Conservation (phyloP, 805 yeast genomes). For the Millerozyma acaciae region DNA sequence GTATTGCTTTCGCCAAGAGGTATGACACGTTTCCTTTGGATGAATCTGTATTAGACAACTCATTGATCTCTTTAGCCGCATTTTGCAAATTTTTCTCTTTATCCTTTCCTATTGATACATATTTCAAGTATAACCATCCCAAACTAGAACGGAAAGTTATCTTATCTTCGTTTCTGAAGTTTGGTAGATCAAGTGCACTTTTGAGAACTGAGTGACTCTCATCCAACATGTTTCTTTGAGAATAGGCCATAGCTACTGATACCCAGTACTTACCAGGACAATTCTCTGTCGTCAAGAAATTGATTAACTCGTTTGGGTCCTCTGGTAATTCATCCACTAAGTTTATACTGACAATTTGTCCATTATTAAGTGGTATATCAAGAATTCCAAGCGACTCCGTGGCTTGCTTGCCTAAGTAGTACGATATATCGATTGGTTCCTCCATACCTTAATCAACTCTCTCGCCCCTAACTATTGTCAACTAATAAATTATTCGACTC, state of each 20-base stretch:
- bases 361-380: constrained; percentile 72
- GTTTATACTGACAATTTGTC: constrained; percentile 82
- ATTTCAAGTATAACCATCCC: constrained; percentile 67
- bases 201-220: constrained; percentile 64
- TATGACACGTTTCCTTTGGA: constrained; percentile 31
- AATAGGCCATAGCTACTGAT: constrained; percentile 76
- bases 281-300: constrained; percentile 74
- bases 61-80: constrained; percentile 21
- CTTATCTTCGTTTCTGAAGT: constrained; percentile 38
- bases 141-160: constrained; percentile 56
- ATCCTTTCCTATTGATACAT: constrained; percentile 24
- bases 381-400: constrained; percentile 28
- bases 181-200: constrained; percentile 49
- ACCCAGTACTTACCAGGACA: constrained; percentile 80
- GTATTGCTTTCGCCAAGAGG: constrained; percentile 65
- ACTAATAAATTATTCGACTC: too few species aligned
- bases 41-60: constrained; percentile 11
- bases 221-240: constrained; percentile 50
- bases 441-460: constrained; percentile 10
- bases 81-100: constrained; percentile 19
- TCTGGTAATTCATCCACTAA: constrained; percentile 80
- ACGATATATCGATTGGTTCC: constrained; percentile 24
- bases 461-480: neutral
- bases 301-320: constrained; percentile 79
- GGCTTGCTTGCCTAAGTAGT: constrained; percentile 31